Conservation (phyloP, 495 filamentous ascomycete species). For the Geopyxis carbonaria region DNA sequence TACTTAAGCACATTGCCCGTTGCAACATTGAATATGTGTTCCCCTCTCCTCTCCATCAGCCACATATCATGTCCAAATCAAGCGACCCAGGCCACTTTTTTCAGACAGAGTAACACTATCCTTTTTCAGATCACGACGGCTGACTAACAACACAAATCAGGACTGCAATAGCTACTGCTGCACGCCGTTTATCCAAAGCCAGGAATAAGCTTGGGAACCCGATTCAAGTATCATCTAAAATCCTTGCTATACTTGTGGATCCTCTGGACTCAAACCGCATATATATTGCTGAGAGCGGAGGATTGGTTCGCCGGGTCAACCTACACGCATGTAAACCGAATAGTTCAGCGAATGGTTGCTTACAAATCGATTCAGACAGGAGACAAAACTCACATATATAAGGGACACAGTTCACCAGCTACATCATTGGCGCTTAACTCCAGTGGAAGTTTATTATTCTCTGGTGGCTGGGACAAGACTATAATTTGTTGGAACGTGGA, state of each 20-base stretch:
- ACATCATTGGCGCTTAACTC: constrained; percentile 58
- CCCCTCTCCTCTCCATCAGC: not conserved
- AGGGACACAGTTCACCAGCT: constrained; percentile 58
- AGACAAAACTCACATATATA: constrained; percentile 28
- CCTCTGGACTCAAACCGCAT: constrained; percentile 41
- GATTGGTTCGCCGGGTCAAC: constrained; percentile 51
- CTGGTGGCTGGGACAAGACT: constrained; percentile 82
- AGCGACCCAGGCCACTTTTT: constrained; percentile 65
- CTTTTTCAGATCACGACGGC: constrained; percentile 2
- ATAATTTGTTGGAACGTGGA: constrained; percentile 66
- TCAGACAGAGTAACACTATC: constrained; percentile 56
- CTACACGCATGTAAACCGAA: constrained; percentile 63
- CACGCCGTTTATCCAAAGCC: constrained; percentile 62
- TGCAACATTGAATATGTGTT: too few relatives aligned
- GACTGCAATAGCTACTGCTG: constrained; percentile 48
- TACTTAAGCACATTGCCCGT: too few relatives aligned
- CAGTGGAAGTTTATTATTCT: constrained; percentile 45
- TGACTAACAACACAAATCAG: constrained; percentile 39
- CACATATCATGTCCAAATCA: constrained; percentile 42
- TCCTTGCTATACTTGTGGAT: constrained; percentile 58
- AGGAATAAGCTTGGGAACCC: constrained; percentile 69
- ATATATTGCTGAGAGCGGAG: constrained; percentile 69
- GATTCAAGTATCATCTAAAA: constrained; percentile 64
- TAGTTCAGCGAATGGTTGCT: too few relatives aligned
- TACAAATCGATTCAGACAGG: constrained; percentile 29